Evolutionary conservation across 1,139 yeast genomes (phyloP), one percentile per base, ranked within the genome.

Genomic region (Geotrichum candidum): DNA sequence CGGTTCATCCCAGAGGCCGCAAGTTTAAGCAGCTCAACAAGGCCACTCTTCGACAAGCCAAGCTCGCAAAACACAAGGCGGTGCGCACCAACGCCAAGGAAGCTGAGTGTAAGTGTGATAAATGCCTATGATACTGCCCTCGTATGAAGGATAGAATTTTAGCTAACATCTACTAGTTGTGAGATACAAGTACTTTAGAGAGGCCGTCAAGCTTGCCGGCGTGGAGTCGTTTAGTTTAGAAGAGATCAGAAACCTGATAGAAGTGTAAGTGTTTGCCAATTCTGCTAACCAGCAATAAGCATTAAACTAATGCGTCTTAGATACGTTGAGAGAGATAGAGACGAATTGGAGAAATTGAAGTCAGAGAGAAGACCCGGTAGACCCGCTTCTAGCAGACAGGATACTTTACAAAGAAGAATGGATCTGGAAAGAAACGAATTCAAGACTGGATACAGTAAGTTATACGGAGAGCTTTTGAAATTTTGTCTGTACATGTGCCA

Each of bases 1-100:
- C 72, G 13, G 80, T 92, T 67, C 98, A 92, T 73, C 91, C 96
- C 51, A 87, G 87, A 70, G 96, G 97, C 7, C 82, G 97, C 61
- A 91, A 90, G 74, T 88, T 90, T 75, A 87, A 88, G 73, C 91
- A 88, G 73, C 77, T 92, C 62, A 87, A 86, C 64, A 79, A 95
- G 66, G 97, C 97, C n/a, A 84, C 95, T 1, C 76, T 90, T 56
- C 82, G 98, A 73, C 95, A 90, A 66, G 81, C 81, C 57, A 89
- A 88, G 73, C 77, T 92, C 59, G 81, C 80, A 54, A 78, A 78
- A 60, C 84, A 82, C 72, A 88, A 87, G 71, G 74, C 86, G 60
- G 84, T 84, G 67, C 85, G 86, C 67, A 82, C 82, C 57, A 80
- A 82, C 64, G 89, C 86, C 66, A 74, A 77, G 58, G 76, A 78